Evolutionary conservation across 2,329 filamentous ascomycete species (phyloP).

Genomic region (Ophiostoma triangulosporum): DNA sequence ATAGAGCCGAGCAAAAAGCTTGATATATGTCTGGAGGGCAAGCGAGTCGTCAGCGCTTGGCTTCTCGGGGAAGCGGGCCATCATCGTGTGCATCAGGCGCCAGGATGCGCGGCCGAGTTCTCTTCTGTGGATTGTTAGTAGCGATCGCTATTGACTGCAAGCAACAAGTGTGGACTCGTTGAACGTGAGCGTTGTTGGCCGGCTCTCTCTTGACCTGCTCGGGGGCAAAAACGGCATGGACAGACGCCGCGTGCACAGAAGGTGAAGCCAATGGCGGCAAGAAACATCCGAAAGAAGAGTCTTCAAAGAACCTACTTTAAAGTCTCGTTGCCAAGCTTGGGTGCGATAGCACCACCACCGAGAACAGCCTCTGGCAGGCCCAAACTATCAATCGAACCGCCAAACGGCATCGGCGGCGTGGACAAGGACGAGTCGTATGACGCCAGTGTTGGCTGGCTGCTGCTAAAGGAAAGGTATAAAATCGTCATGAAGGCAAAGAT

Average conservation of each 20-base stretch:
- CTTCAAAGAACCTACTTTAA: conserved; percentile 47
- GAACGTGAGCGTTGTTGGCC: no score
- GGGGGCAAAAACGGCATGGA: no score
- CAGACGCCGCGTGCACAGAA: no score
- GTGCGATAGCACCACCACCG: conserved; percentile 58
- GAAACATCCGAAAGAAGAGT: no score
- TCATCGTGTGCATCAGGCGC: conserved; percentile 60
- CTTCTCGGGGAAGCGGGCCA: conserved; percentile 54
- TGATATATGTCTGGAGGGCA: conserved; percentile 50
- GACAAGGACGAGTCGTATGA: not conserved
- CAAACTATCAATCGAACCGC: conserved; percentile 12
- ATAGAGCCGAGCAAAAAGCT: conserved; percentile 54
- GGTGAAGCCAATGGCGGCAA: no score
- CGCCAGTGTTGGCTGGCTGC: conserved; percentile 1
- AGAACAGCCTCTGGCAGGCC: conserved; percentile 39
- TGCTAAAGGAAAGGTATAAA: conserved; percentile 8
- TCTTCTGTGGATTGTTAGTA: not conserved
- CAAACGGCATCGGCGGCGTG: not conserved
- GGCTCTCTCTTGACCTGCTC: no score
- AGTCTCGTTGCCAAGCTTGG: conserved; percentile 72
- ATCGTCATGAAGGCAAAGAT: conserved; percentile 7
- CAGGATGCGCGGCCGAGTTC: conserved; percentile 56
- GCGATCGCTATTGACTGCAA: no score
- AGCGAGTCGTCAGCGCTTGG: conserved; percentile 48
- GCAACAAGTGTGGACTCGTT: no score